Percentiles rank a stretch among this genome's conserved stretches.
Conservation (phyloP, 139 green algal species). For the Zygnema circumcarinatum region DNA sequence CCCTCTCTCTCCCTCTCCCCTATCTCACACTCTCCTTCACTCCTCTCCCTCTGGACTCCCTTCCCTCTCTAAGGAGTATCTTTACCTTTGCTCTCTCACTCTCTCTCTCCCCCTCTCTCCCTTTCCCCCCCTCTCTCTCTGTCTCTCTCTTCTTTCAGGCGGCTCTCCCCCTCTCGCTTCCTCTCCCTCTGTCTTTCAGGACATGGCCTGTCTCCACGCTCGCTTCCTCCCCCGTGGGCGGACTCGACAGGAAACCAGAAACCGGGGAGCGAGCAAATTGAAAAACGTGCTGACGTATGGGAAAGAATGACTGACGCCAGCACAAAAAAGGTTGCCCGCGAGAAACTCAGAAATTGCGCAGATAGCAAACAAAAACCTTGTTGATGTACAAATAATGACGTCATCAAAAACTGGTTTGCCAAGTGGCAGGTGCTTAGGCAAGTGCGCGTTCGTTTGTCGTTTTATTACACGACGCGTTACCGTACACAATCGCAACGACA, state of each 20-base stretch:
- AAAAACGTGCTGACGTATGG: no score
- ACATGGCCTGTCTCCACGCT: background rate
- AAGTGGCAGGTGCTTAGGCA: no score
- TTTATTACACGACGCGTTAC: no score
- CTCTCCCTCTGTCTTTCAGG: background rate
- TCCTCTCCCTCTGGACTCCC: background rate
- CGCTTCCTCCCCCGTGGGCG: background rate
- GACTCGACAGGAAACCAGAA: background rate
- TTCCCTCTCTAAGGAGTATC: background rate
- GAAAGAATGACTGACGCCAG: no score
- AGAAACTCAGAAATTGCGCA: background rate
- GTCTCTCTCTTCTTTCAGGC: background rate
- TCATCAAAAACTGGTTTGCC: no score
- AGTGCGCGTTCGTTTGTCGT: no score
- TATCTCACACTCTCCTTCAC: background rate
- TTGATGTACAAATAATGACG: no score
- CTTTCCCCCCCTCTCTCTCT: background rate
- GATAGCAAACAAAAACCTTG: no score
- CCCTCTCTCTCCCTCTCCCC: background rate
- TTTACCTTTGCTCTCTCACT: background rate
- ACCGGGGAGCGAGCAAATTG: background rate
- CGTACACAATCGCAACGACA: no score
- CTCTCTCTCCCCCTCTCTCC: background rate
- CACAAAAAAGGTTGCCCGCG: background rate
- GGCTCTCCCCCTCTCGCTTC: background rate